Evolutionary conservation across 495 filamentous ascomycete genomes (phyloP).

Genomic region (Lichenothelia convexa): DNA sequence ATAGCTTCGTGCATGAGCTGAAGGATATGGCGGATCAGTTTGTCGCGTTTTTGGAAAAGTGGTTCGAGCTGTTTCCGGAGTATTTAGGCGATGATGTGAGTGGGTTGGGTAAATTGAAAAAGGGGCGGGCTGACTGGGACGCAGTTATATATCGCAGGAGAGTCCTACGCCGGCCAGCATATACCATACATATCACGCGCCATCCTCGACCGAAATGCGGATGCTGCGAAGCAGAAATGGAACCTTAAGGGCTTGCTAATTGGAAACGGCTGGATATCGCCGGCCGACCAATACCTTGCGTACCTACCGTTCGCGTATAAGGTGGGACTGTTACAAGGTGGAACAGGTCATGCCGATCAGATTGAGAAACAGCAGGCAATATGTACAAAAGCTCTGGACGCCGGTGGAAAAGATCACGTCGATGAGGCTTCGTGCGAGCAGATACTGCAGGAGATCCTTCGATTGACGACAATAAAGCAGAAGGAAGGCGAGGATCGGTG

Average conservation of each 20-base stretch:
- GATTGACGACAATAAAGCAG: constrained; percentile 32
- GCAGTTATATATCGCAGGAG: constrained; percentile 82
- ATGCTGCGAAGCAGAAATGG: constrained; percentile 36
- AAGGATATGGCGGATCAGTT: constrained; percentile 81
- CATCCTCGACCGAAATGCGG: constrained; percentile 67
- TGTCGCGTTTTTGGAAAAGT: constrained; percentile 74
- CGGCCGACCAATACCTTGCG: constrained; percentile 72
- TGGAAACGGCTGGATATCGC: constrained; percentile 94
- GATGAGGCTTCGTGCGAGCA: constrained; percentile 50
- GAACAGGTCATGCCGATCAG: constrained; percentile 39
- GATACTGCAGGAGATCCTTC: constrained; percentile 51
- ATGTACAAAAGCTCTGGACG: constrained; percentile 38
- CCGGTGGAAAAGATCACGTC: constrained; percentile 40
- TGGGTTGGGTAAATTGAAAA: constrained; percentile 9
- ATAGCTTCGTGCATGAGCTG: constrained; percentile 70
- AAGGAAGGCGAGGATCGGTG: constrained; percentile 36
- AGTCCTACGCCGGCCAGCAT: constrained; percentile 93
- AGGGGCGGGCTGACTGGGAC: too few species aligned
- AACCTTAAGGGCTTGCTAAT: constrained; percentile 77
- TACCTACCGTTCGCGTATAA: constrained; percentile 67
- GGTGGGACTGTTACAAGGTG: constrained; percentile 48
- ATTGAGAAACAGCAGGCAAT: constrained; percentile 53
- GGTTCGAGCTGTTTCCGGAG: constrained; percentile 76
- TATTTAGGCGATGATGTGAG: constrained; percentile 85
- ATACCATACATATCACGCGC: constrained; percentile 88